phyloP scores from a whole-genome alignment of 192 early-diverging fungal genomes.

The Coemansia nantahalensis region DNA sequence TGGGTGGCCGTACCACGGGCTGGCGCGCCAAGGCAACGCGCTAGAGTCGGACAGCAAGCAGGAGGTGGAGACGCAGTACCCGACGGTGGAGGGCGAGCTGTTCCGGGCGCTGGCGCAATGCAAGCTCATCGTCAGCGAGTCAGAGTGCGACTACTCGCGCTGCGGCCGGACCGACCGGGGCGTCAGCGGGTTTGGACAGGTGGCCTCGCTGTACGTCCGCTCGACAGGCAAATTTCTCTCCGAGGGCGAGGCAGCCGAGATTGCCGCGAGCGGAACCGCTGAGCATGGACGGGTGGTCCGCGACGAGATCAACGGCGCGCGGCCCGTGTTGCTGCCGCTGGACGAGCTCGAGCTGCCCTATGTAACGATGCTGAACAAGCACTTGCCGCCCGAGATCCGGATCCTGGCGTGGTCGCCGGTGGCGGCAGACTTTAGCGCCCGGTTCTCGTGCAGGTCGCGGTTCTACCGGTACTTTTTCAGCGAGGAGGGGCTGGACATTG shows the following conservation, averaged over 20 bases:
- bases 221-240: conserved; percentile 49
- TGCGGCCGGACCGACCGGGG: conserved; percentile 88
- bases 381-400: conserved; percentile 85
- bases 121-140: conserved; percentile 68
- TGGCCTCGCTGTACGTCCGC: conserved; percentile 76
- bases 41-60: conserved; percentile 40
- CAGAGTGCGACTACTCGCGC: conserved; percentile 72
- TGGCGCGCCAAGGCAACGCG: conserved; percentile 67
- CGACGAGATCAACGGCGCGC: conserved; percentile 21
- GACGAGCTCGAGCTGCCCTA: conserved; percentile 69
- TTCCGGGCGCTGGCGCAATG: conserved; percentile 76
- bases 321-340: conserved; percentile 20
- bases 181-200: conserved; percentile 89
- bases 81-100: conserved; percentile 83
- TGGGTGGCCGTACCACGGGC: conserved; percentile 86
- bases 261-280: conserved; percentile 12
- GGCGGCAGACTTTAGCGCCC: conserved; percentile 70
- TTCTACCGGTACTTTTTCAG: conserved; percentile 92
- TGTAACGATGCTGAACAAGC: conserved; percentile 75
- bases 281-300: conserved; percentile 13
- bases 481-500: conserved; percentile 63
- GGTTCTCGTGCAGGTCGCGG: conserved; percentile 79
- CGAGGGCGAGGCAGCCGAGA: conserved; percentile 46
- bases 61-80: conserved; percentile 49
- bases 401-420: conserved; percentile 92